A percentile compares a stretch with the other conserved stretches of the same genome.
Evolutionary conservation across 2,329 filamentous ascomycete genomes (phyloP).

Genomic region (Colletotrichum camelliae): DNA sequence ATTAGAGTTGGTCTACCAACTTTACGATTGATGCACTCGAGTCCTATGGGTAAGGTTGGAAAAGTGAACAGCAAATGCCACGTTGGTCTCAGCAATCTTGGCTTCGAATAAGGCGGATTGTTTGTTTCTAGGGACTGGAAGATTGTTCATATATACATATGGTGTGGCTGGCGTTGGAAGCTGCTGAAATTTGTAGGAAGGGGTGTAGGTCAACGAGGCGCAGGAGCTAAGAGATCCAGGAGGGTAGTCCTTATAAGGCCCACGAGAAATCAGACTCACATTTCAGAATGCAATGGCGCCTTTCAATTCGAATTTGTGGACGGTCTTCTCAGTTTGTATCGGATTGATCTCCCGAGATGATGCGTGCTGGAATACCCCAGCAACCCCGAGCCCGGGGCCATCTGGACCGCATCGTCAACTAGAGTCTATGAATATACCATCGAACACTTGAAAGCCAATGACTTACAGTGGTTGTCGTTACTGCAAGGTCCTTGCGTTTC

Average conservation of each 20-base stretch:
- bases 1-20: neutral
- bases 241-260: neutral
- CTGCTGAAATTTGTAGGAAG: neutral
- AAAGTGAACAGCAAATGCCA: too few relatives aligned
- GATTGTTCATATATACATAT: neutral
- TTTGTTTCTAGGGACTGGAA: neutral
- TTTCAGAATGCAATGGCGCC: neutral
- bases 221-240: fast-evolving
- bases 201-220: fast-evolving
- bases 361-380: fast-evolving
- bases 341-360: fast-evolving
- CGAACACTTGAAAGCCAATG: neutral
- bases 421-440: neutral
- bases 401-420: fast-evolving
- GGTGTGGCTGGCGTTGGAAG: neutral
- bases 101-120: too few relatives aligned
- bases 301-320: too few relatives aligned
- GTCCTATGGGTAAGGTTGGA: neutral
- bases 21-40: neutral
- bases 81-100: too few relatives aligned
- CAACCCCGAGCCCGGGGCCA: fast-evolving
- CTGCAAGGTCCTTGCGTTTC: too few relatives aligned
- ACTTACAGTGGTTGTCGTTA: neutral
- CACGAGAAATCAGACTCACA: fast-evolving
- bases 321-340: neutral